phyloP scores from a whole-genome alignment of 1,284 basidiomycete genomes.

The Marasmius sp. region DNA sequence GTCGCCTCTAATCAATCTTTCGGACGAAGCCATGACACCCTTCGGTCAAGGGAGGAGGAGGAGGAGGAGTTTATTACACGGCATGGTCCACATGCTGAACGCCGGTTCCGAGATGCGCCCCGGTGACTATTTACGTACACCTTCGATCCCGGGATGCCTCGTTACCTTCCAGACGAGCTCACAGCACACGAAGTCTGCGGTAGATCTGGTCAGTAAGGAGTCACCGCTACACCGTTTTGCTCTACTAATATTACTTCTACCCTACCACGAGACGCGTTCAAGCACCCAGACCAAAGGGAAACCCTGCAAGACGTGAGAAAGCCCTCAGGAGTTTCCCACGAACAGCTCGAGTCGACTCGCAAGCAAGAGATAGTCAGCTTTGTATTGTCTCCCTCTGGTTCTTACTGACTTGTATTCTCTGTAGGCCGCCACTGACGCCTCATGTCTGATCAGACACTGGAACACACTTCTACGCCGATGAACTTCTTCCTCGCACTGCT shows the following conservation, averaged over 20 bases:
- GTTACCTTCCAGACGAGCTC: too few relatives aligned
- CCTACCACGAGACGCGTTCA: slow-evolving; percentile 2
- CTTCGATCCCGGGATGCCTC: too few relatives aligned
- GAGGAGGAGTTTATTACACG: too few relatives aligned
- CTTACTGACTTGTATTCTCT: background rate
- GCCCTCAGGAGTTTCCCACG: slow-evolving; percentile 14
- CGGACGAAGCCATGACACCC: background rate
- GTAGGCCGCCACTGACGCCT: slow-evolving; percentile 17
- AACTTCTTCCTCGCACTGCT: background rate
- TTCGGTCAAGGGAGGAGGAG: slow-evolving; percentile 20
- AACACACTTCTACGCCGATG: slow-evolving; percentile 15
- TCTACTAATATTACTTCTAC: too few relatives aligned
- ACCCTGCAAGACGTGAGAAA: slow-evolving; percentile 15
- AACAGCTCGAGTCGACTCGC: slow-evolving; percentile 18
- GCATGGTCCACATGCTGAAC: too few relatives aligned
- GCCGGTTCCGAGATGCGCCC: too few relatives aligned
- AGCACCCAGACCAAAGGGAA: slow-evolving; percentile 3
- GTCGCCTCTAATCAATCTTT: background rate
- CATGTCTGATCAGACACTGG: slow-evolving; percentile 16
- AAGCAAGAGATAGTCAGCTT: slow-evolving; percentile 19
- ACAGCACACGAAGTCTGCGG: too few relatives aligned
- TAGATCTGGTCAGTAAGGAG: too few relatives aligned
- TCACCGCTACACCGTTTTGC: too few relatives aligned
- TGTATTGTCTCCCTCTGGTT: background rate
- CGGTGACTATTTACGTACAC: too few relatives aligned